Conservation (phyloP, 257 asterid genomes). For the Linderniella brevidens region DNA sequence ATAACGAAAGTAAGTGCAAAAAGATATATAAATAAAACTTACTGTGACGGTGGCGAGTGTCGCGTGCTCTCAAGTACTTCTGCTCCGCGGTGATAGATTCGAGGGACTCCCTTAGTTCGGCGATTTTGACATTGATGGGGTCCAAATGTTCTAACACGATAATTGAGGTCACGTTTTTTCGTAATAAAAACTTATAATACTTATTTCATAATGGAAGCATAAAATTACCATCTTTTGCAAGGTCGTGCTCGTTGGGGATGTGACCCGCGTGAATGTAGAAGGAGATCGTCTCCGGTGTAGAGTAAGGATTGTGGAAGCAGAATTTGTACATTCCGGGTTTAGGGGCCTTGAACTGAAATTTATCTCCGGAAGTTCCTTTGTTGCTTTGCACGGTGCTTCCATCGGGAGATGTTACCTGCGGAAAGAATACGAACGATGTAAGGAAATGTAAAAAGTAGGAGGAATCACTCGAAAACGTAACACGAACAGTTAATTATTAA, state of each 20-base stretch:
- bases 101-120: constrained; percentile 76
- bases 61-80: constrained; percentile 64
- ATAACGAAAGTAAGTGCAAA: no score
- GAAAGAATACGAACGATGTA: constrained; percentile 3
- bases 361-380: constrained; percentile 62
- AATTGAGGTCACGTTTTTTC: neutral
- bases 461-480: neutral
- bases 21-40: constrained; percentile 13
- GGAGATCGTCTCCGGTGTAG: constrained; percentile 64
- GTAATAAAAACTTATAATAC: neutral
- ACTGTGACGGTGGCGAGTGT: constrained; percentile 66
- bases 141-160: constrained; percentile 47
- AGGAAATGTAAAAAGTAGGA: neutral
- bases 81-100: constrained; percentile 67
- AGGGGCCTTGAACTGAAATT: constrained; percentile 74
- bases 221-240: constrained; percentile 64
- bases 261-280: constrained; percentile 81
- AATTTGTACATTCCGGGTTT: constrained; percentile 74
- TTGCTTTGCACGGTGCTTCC: constrained; percentile 32
- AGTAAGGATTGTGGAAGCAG: constrained; percentile 67
- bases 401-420: constrained; percentile 57
- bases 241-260: constrained; percentile 57
- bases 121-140: constrained; percentile 73
- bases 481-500: neutral
- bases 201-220: neutral